Evolutionary conservation across 768 basidiomycete genomes (phyloP), one percentile per base, ranked within the genome.

Genomic region (Boletellus sp.): DNA sequence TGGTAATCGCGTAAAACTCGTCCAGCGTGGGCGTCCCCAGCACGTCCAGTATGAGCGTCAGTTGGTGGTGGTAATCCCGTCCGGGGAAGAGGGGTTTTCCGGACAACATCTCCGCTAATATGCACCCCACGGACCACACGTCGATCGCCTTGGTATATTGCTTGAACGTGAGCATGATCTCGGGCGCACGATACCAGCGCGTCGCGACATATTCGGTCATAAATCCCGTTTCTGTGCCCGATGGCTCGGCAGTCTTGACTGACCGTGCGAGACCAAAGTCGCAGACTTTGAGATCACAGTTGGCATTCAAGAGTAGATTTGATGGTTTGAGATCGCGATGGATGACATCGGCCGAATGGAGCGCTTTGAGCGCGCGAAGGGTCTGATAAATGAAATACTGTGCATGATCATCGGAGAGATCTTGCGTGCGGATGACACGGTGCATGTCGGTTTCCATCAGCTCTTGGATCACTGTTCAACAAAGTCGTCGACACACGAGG

Each of bases 131-230:
- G 10, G 87, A 88, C 89, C 89, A 91, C 17, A 91, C 78, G 58
- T 91, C 89, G 55, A 91, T 90, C n/a, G 89, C 88, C 73, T 94
- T 94, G 45, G 94, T 95, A 72, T 99, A 99, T 67, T 96, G 89
- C 67, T 96, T 95, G 78, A 97, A 98, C 10, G 94, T 96, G 45
- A 99, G 78, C 96, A 99, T 99, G 73, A 99, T 94, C 68, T 99
- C 96, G 0, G 96, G 96, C 0, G 96, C 96, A 33, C 96, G 84
- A 65, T 98, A 99, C 96, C 96, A 99, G 59, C 96, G 78, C 22
- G 96, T 98, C 2, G 96, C 95, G 42, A 99, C 96, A 63, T 94
- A 95, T 83, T 93, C 90, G 2, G 92, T 95, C 92, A 94, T 93
- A 73, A 93, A 94, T 6, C 85, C 85, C 6, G 79, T 89, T 59